Conservation (phyloP, 192 early-diverging fungal genomes). For the Coemansia sp. region DNA sequence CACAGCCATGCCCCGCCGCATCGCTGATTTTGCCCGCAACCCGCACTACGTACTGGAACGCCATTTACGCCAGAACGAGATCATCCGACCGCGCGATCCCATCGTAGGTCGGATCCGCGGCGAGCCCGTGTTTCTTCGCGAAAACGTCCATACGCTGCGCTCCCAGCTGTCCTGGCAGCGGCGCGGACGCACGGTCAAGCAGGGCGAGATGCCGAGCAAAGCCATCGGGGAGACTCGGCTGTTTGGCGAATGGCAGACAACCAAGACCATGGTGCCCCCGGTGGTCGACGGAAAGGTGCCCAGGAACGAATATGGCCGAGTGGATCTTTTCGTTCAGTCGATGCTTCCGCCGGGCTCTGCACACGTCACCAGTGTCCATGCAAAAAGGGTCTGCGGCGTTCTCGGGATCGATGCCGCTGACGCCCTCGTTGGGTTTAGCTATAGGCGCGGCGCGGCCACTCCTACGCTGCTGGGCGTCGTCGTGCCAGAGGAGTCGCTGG, state of each 20-base stretch:
- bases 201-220: conserved; percentile 44
- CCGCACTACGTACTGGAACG: conserved; percentile 76
- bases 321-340: conserved; percentile 75
- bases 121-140: conserved; percentile 77
- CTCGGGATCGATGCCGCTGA: conserved; percentile 76
- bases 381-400: conserved; percentile 65
- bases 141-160: conserved; percentile 60
- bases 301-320: conserved; percentile 74
- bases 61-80: conserved; percentile 76
- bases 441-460: conserved; percentile 21
- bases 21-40: conserved; percentile 78
- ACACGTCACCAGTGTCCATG: conserved; percentile 63
- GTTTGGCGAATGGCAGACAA: conserved; percentile 90
- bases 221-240: conserved; percentile 21
- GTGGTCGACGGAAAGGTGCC: conserved; percentile 75
- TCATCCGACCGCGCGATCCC: conserved; percentile 66
- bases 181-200: conserved; percentile 28
- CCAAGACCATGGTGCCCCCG: conserved; percentile 57
- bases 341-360: conserved; percentile 84
- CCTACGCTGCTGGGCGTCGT: conserved; percentile 43
- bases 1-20: conserved; percentile 73
- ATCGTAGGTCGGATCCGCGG: conserved; percentile 73
- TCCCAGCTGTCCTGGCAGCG: conserved; percentile 66
- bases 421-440: conserved; percentile 69
- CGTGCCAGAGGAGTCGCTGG: conserved; percentile 14